Evolutionary conservation across 345 rosid species (phyloP).

Genomic region (Passiflora organensis): DNA sequence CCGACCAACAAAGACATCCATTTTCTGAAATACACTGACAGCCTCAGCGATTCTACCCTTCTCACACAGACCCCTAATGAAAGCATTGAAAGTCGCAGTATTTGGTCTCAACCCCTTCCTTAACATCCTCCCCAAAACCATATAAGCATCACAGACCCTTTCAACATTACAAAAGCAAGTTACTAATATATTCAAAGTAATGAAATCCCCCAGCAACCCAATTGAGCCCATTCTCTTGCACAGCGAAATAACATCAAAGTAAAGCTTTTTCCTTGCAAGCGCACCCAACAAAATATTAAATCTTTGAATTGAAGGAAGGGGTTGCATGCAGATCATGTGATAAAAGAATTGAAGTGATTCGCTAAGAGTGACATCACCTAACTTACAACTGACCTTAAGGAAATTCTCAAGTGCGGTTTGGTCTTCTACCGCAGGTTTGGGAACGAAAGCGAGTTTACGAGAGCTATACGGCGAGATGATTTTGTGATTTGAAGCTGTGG

Average conservation of each 20-base stretch:
- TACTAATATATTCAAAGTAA: constrained; percentile 27
- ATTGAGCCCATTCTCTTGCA: constrained; percentile 8
- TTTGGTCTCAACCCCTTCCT: constrained; percentile 23
- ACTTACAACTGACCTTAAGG: constrained; percentile 16
- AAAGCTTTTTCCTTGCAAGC: constrained; percentile 20
- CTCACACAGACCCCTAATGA: constrained; percentile 31
- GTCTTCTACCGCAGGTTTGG: background rate
- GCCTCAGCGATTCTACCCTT: constrained; percentile 17
- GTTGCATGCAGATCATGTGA: constrained; percentile 16
- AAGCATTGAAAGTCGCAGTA: constrained; percentile 19
- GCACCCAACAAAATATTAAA: constrained; percentile 18
- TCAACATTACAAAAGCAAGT: constrained; percentile 20
- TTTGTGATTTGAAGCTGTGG: constrained; percentile 1
- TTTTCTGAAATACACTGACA: constrained; percentile 16
- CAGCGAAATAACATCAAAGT: constrained; percentile 12
- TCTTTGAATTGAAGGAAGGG: constrained; percentile 8
- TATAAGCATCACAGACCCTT: constrained; percentile 19
- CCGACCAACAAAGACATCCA: constrained; percentile 13
- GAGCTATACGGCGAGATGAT: no score
- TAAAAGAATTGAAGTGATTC: constrained; percentile 30
- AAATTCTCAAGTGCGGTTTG: constrained; percentile 1
- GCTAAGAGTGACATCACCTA: constrained; percentile 17
- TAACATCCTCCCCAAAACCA: constrained; percentile 26
- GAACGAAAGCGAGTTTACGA: background rate
- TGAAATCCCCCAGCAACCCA: constrained; percentile 18